These are phyloP conservation scores for Sequoiadendron giganteum DNA, from an alignment of 75 land plant species.

Conservation along the genomic window DNA sequence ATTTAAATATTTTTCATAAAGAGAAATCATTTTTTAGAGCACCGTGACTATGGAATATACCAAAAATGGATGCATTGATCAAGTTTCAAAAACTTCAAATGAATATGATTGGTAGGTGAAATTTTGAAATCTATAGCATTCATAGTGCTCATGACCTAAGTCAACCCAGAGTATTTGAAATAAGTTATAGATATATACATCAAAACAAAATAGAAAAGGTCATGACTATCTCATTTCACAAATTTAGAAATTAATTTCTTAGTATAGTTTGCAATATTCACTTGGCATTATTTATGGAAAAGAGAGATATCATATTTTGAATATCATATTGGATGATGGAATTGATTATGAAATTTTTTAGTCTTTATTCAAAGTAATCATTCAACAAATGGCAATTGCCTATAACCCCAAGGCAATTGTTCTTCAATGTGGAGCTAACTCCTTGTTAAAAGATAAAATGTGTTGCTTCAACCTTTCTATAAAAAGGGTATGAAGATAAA, in stretches of 20 bases:
- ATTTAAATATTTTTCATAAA: too few species aligned
- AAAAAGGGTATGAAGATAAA: slow-evolving; percentile 28
- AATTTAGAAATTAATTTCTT: slow-evolving; percentile 79
- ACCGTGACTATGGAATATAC: too few species aligned
- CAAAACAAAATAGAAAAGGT: slow-evolving; percentile 72
- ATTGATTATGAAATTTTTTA: slow-evolving; percentile 71
- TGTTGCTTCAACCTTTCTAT: slow-evolving; percentile 81
- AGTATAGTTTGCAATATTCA: slow-evolving; percentile 73
- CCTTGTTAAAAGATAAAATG: slow-evolving; percentile 71
- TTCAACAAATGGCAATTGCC: slow-evolving; percentile 62
- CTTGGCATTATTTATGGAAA: slow-evolving; percentile 50
- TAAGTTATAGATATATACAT: too few species aligned
- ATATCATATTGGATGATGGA: too few species aligned
- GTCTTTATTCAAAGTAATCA: slow-evolving; percentile 59
- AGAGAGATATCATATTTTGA: slow-evolving; percentile 67
- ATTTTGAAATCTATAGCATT: too few species aligned
- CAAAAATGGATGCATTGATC: too few species aligned
- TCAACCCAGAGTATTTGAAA: too few species aligned
- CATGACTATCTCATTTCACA: slow-evolving; percentile 81
- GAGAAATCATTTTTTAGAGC: too few species aligned
- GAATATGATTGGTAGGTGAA: too few species aligned
- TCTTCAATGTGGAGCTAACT: slow-evolving; percentile 82
- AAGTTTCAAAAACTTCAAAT: too few species aligned
- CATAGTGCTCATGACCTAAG: too few species aligned
- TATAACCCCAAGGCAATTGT: slow-evolving; percentile 74